Conservation (phyloP, 208 protist species). For the Phytomonas serpens region DNA sequence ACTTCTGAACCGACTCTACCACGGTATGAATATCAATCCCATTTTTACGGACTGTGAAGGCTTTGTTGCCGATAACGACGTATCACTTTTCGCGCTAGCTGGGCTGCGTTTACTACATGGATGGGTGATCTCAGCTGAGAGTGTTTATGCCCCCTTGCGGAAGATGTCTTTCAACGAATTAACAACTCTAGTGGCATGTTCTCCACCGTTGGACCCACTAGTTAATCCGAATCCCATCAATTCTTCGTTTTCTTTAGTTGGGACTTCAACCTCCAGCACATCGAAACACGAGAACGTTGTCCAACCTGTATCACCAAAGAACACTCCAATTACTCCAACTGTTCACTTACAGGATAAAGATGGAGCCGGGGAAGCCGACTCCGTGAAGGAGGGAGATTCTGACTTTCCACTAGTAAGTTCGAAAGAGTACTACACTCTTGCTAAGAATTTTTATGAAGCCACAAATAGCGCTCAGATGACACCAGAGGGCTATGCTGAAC, state of each 20-base stretch:
- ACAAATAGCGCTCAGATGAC: constrained; percentile 13
- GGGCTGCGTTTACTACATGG: constrained; percentile 39
- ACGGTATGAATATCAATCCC: constrained; percentile 36
- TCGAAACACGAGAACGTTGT: neutral
- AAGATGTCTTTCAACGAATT: constrained; percentile 44
- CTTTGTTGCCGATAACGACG: constrained; percentile 31
- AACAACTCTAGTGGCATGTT: constrained; percentile 17
- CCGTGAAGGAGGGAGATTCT: neutral
- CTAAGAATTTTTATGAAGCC: constrained; percentile 10
- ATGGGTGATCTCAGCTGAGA: constrained; percentile 25
- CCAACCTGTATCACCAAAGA: neutral
- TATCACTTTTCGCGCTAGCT: constrained; percentile 28
- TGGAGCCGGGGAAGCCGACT: neutral
- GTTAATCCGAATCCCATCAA: neutral
- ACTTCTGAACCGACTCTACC: constrained; percentile 21
- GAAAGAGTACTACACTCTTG: constrained; percentile 6
- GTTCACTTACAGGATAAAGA: neutral
- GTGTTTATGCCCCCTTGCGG: constrained; percentile 19
- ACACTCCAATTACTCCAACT: neutral
- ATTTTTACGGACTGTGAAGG: constrained; percentile 30
- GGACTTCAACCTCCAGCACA: neutral
- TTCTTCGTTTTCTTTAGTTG: neutral
- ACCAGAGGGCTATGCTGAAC: neutral
- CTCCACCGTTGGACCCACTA: constrained; percentile 2
- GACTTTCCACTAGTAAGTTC: neutral